These are phyloP conservation scores for Russula emetica DNA, from an alignment of 768 basidiomycete species.

Conservation along the genomic window DNA sequence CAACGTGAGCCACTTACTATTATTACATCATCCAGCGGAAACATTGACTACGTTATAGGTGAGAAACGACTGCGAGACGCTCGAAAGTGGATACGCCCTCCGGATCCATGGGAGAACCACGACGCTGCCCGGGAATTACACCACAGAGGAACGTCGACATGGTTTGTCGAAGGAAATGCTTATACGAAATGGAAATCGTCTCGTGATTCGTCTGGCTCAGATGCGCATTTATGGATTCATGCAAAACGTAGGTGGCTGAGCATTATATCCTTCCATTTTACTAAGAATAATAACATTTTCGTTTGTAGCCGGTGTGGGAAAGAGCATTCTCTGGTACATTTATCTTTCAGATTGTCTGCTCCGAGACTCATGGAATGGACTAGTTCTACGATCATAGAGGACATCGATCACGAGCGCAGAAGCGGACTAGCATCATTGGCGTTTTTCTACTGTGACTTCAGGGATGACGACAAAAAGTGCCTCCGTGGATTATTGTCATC, in stretches of 20 bases:
- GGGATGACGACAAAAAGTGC: neutral
- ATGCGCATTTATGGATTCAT: constrained; percentile 1
- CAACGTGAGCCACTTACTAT: neutral
- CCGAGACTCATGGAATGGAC: neutral
- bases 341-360: neutral
- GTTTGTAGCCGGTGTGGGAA: neutral
- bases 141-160: neutral
- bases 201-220: neutral
- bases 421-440: neutral
- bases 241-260: neutral
- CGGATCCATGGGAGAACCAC: constrained; percentile 1
- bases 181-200: neutral
- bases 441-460: neutral
- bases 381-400: neutral
- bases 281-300: neutral
- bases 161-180: neutral
- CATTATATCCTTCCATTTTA: no score
- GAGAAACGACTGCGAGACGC: neutral
- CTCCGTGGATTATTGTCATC: neutral
- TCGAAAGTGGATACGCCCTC: neutral
- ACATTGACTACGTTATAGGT: neutral
- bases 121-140: neutral
- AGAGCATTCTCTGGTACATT: neutral
- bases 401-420: neutral
- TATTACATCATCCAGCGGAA: neutral